Evolutionary conservation across 129 eudicot species (phyloP).

Genomic region (Daucus carota): DNA sequence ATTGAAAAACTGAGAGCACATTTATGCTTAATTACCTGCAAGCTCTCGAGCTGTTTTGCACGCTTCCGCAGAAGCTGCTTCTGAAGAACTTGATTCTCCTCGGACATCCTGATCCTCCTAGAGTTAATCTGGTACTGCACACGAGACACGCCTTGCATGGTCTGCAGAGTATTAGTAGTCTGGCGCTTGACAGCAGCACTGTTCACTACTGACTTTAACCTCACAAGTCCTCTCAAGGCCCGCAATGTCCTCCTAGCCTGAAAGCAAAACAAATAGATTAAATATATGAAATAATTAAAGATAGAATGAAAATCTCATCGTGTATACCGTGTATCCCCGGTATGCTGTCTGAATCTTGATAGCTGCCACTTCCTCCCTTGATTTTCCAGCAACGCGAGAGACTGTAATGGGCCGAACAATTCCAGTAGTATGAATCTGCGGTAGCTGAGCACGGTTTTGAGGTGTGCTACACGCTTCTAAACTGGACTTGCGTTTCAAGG

Average conservation of each 20-base stretch:
- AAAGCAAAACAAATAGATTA: neutral
- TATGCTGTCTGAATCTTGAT: conserved; percentile 72
- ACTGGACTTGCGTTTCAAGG: conserved; percentile 18
- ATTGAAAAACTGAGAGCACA: neutral
- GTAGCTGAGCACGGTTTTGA: conserved; percentile 34
- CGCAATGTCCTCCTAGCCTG: conserved; percentile 85
- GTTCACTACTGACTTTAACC: conserved; percentile 72
- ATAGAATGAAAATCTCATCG: neutral
- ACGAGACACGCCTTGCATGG: conserved; percentile 79
- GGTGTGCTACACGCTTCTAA: conserved; percentile 25
- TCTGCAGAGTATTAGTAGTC: conserved; percentile 71
- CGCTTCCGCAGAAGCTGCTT: conserved; percentile 73
- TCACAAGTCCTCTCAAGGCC: conserved; percentile 76
- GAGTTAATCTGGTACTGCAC: conserved; percentile 80
- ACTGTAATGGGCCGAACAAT: conserved; percentile 42
- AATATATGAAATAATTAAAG: neutral
- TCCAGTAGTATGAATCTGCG: conserved; percentile 38
- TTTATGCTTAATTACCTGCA: conserved; percentile 31
- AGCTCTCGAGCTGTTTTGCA: conserved; percentile 69
- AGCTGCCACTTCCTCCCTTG: conserved; percentile 75
- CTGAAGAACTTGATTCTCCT: conserved; percentile 85
- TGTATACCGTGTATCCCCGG: conserved; percentile 75
- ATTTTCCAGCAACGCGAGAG: conserved; percentile 49
- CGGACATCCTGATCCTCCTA: conserved; percentile 74
- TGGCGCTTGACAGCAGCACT: conserved; percentile 71